Base-by-base conservation (phyloP, 306 rosid genomes). In the Quercus aquifolioides region DNA sequence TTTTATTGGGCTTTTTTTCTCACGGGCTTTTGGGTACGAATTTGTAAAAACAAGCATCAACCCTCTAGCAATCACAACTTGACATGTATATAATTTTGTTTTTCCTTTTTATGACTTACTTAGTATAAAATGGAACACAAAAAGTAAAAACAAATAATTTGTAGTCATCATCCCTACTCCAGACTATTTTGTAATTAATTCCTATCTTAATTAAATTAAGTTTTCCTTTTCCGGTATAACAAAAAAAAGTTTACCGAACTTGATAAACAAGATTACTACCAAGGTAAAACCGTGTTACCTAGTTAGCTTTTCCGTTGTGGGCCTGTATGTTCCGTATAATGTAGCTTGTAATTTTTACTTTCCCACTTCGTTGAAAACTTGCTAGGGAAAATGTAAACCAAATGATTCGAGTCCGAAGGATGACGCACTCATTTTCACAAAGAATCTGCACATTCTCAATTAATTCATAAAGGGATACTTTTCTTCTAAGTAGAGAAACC, bases 301-400 rank as follows among this genome's bases (percentile, higher is more conserved):
- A 38, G 58, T 70, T 46, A 60, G 49, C 43, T n/a, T 76, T 72
- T 74, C 20, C 21, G 35, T 58, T 31, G 87, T 83, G 88, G 92
- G 87, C 82, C 90, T 49, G 23, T 41, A 54, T 90, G 92, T 81
- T 83, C 75, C 20, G 26, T 76, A 49, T 82, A 59, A 74, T 68
- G 84, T 81, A 81, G 58, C 76, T 81, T 80, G 71, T 71, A 67
- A 70, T 73, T 68, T 69, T 69, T 33, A 71, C 82, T 86, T 89
- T 82, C 52, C 63, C 82, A 77, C 92, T 91, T 90, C 87, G 86
- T 89, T 89, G 97, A 93, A 91, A 80, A 84, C 78, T 33, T 93
- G 97, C 73, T 84, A 52, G 76, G 79, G 35, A 81, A 89, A 82
- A 89, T 78, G 89, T 81, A 85, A 86, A 91, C 98, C 85, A 82